Conservation (phyloP, 2,329 filamentous ascomycete genomes). For the Plectosphaerella cucumerina region DNA sequence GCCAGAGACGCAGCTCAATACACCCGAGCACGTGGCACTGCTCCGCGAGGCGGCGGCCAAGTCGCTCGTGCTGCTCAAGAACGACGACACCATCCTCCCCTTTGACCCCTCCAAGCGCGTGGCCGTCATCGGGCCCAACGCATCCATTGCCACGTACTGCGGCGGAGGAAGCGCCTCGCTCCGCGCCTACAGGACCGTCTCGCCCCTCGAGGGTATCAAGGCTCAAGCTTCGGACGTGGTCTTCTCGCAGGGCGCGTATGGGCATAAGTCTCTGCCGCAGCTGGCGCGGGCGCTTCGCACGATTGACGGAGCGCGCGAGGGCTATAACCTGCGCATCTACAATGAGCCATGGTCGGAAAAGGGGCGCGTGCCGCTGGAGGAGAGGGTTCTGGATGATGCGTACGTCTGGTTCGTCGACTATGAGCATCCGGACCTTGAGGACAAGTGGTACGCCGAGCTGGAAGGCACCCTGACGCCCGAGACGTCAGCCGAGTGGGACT, state of each 20-base stretch:
- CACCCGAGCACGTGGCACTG: slow-evolving; percentile 57
- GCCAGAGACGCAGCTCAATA: slow-evolving; percentile 51
- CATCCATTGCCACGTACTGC: slow-evolving; percentile 30
- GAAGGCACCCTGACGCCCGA: slow-evolving; percentile 15
- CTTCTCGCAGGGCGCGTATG: slow-evolving; percentile 17
- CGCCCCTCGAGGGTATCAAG: slow-evolving; percentile 23
- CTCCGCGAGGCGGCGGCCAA: slow-evolving; percentile 64
- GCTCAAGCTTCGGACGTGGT: slow-evolving; percentile 13
- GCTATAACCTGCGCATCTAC: slow-evolving; percentile 21
- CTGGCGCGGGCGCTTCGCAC: slow-evolving; percentile 6
- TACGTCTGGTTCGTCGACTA: slow-evolving; percentile 22
- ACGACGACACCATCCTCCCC: slow-evolving; percentile 60
- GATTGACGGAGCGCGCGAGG: background rate
- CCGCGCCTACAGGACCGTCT: slow-evolving; percentile 23
- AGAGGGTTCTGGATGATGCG: slow-evolving; percentile 14
- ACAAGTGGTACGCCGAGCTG: slow-evolving; percentile 17
- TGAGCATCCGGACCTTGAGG: slow-evolving; percentile 13
- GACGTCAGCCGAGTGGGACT: slow-evolving; percentile 19
- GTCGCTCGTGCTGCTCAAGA: slow-evolving; percentile 70
- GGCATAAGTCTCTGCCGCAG: background rate
- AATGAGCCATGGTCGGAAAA: slow-evolving; percentile 12
- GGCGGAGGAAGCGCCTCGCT: slow-evolving; percentile 28
- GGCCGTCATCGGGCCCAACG: slow-evolving; percentile 52
- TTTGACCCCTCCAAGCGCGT: slow-evolving; percentile 57
- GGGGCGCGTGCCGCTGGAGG: slow-evolving; percentile 11